These are phyloP conservation scores for Camelina sativa DNA, from an alignment of 345 rosid genomes.

Conservation along the genomic window DNA sequence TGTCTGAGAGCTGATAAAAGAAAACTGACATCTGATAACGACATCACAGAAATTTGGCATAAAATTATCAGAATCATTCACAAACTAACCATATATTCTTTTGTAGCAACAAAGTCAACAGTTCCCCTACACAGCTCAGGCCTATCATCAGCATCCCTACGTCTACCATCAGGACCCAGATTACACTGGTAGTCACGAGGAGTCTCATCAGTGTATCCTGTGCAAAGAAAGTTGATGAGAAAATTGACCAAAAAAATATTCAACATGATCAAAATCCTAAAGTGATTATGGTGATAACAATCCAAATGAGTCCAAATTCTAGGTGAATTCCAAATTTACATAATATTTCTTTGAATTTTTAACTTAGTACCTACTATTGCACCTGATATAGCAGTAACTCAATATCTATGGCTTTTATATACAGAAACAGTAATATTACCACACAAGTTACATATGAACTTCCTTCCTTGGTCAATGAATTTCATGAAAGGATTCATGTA, in stretches of 20 bases:
- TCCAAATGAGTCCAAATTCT: neutral
- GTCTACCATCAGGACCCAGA: conserved; percentile 91
- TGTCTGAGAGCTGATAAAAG: conserved; percentile 3
- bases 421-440: conserved; percentile 44
- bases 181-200: conserved; percentile 89
- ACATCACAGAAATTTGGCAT: neutral
- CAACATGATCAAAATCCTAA: neutral
- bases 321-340: conserved; percentile 19
- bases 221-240: conserved; percentile 29
- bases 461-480: conserved; percentile 88
- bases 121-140: conserved; percentile 95
- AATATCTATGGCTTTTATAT: conserved; percentile 19
- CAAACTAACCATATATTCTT: conserved; percentile 92
- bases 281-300: conserved; percentile 4
- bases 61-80: conserved; percentile 48
- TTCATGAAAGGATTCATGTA: conserved; percentile 92
- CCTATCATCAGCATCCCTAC: conserved; percentile 95
- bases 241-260: conserved; percentile 15
- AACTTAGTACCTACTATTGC: conserved; percentile 17
- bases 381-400: conserved; percentile 13
- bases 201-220: conserved; percentile 85
- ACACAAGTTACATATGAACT: conserved; percentile 82
- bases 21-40: conserved; percentile 10
- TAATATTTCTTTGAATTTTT: conserved; percentile 12
- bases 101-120: conserved; percentile 90